Conservation (phyloP, 306 rosid species). For the Quercus agrifolia region DNA sequence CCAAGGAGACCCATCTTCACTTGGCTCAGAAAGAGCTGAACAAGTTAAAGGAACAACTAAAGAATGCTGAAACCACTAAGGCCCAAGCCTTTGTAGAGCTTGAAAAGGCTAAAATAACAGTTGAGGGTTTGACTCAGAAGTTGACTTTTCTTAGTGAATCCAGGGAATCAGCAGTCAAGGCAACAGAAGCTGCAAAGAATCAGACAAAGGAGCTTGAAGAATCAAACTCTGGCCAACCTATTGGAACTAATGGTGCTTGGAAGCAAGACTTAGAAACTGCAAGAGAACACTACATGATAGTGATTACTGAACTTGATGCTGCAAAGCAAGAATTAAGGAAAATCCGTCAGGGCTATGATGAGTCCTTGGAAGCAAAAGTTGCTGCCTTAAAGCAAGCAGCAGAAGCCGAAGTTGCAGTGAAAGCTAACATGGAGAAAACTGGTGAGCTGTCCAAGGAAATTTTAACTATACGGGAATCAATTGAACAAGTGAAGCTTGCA, state of each 20-base stretch:
- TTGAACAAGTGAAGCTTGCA: conserved; percentile 70
- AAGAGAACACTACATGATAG: conserved; percentile 53
- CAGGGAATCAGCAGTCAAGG: conserved; percentile 60
- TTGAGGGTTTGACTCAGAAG: conserved; percentile 61
- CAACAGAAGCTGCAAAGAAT: conserved; percentile 57
- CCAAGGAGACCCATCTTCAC: conserved; percentile 85
- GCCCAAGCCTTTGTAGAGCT: conserved; percentile 81
- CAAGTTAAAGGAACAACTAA: conserved; percentile 76
- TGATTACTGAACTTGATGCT: conserved; percentile 71
- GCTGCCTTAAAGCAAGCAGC: conserved; percentile 56
- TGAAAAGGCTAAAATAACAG: conserved; percentile 59
- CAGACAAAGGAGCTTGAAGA: conserved; percentile 62
- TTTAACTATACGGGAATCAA: conserved; percentile 64
- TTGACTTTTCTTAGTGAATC: conserved; percentile 57
- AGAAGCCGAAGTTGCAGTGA: conserved; percentile 61
- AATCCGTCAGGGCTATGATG: conserved; percentile 71
- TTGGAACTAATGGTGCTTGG: conserved; percentile 49
- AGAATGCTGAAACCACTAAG: conserved; percentile 82
- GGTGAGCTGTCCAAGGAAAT: conserved; percentile 76
- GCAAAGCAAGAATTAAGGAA: conserved; percentile 77
- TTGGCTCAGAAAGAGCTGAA: conserved; percentile 72
- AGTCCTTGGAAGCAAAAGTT: conserved; percentile 52
- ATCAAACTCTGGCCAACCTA: conserved; percentile 40
- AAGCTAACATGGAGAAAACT: conserved; percentile 56
- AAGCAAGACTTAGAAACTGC: conserved; percentile 72